phyloP scores from a whole-genome alignment of 2,329 filamentous ascomycete species.

The Periconia digitata region DNA sequence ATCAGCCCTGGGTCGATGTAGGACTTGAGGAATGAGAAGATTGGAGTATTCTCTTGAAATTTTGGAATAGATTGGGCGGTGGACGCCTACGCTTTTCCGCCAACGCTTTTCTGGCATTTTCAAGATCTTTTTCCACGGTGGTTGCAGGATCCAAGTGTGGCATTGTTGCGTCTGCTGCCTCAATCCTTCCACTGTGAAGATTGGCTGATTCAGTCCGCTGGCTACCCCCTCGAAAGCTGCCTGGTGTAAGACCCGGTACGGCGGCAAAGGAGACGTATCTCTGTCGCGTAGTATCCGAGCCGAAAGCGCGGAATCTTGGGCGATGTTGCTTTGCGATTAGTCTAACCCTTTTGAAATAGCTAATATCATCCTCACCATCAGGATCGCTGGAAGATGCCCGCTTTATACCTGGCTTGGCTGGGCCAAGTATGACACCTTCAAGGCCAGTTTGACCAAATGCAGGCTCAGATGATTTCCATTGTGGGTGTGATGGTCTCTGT shows the following conservation, averaged over 20 bases:
- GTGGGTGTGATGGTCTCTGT: neutral
- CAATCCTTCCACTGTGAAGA: neutral
- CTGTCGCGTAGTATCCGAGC: neutral
- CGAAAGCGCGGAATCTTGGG: neutral
- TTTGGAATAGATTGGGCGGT: neutral
- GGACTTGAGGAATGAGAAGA: no score
- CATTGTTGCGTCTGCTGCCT: neutral
- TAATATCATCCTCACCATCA: slow-evolving; percentile 8
- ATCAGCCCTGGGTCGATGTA: no score
- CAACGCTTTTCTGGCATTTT: neutral
- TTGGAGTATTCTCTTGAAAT: neutral
- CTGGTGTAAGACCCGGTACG: neutral
- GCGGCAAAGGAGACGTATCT: neutral
- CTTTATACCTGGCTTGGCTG: slow-evolving; percentile 4
- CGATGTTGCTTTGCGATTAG: neutral
- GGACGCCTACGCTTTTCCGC: neutral
- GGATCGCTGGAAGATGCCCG: slow-evolving; percentile 4
- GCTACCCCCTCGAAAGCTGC: neutral
- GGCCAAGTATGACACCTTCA: slow-evolving; percentile 1
- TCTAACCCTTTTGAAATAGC: slow-evolving; percentile 7
- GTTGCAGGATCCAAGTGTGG: neutral
- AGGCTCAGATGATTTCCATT: slow-evolving; percentile 3
- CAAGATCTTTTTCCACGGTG: neutral
- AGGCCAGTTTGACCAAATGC: slow-evolving; percentile 8
- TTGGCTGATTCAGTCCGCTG: no score